Base-by-base conservation (phyloP, 495 filamentous ascomycete species). In the Aspergillus conjunctus region DNA sequence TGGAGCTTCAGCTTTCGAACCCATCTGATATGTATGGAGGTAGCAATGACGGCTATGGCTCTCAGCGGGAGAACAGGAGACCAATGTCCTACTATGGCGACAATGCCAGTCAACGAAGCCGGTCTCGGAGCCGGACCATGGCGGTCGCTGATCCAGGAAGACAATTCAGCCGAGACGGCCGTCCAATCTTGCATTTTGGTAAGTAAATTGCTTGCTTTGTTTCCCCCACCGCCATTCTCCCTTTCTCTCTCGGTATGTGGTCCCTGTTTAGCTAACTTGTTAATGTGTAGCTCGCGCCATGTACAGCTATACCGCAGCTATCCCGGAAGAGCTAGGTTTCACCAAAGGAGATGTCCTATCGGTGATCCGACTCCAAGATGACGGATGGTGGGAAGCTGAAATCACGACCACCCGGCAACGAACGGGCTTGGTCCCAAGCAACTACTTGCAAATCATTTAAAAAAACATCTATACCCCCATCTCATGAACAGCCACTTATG, bases 321-420 rank as follows among this genome's bases (percentile, higher is more conserved):
- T 99, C 58, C 90, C 93, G 0, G 94, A 97, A 67, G 95, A 99
- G 73, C 80, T 99, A 33, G 88, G 89, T 17, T 99, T 99, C 67
- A 82, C 84, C 11, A 98, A 98, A 75, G 95, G 95, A 51, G 95
- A 99, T 69, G 81, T 91, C 52, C 77, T 99, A 8, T 91, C 93
- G 1, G 86, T 99, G n/a, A 76, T 96, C 34, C 82, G 91, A 62
- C 85, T 93, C 59, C 95, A 99, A 71, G 95, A 99, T 74, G 95
- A 99, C 69, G 95, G 95, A 11, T 99, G 95, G 95, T 99, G 95
- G 95, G 94, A 98, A 79, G 94, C 95, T 14, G 93, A 97, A 75
- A 84, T 96, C 54, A 90, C 91, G 52, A 90, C 90, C 0, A 86
- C 85, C 65, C 87, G 87, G 26, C 82, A 85, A 18, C 81, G 86